Evolutionary conservation across 768 basidiomycete genomes (phyloP), one percentile per base, ranked within the genome.

Genomic region (Boletellus sp.): DNA sequence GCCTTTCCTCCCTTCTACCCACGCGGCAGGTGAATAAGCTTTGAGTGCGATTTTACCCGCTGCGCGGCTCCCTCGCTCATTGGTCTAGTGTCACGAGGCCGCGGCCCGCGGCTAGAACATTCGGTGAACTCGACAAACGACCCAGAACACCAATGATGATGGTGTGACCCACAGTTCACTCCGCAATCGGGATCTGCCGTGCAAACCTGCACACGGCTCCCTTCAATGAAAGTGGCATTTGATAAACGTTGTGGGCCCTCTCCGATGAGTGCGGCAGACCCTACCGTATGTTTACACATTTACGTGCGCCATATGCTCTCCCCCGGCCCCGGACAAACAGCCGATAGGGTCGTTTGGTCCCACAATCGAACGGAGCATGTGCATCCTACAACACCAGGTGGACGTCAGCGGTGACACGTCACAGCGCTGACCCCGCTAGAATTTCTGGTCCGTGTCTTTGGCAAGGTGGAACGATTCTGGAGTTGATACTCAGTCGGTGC

Each of bases 61-160:
- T 24, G 53, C 22, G 17, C 53, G 40, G 54, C 28, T 50, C 47
- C 26, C 50, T 41, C 24, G 22, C 42, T 22, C 59, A 45, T 26
- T 31, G 20, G 32, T 50, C 49, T 39, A 51, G 20, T 46, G 50
- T n/a, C 62, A 55, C 51, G 57, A 62, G 57, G 59, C 62, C 57
- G 62, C 57, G 57, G 54, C 0, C 53, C 51, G 22, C 48, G 47
- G 62, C 24, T 45, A 37, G 50, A 10, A n/a, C 6, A 26, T 16
- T 22, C 26, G 28, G 36, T 20, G 31, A 26, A 54, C 23, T 42
- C 43, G 24, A 47, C 28, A 38, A 28, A 40, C 15, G 9, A 28
- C 31, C 15, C 31, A 35, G 40, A 43, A 37, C 31, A 40, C 36
- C 16, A 20, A 42, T 33, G 35, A 45, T 37, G 45, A 42, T 40